Percentiles rank a stretch among this genome's conserved stretches.
These are phyloP conservation scores for Fusarium cyanostomum DNA, from an alignment of 2,329 filamentous ascomycete genomes.

Conservation along the genomic window DNA sequence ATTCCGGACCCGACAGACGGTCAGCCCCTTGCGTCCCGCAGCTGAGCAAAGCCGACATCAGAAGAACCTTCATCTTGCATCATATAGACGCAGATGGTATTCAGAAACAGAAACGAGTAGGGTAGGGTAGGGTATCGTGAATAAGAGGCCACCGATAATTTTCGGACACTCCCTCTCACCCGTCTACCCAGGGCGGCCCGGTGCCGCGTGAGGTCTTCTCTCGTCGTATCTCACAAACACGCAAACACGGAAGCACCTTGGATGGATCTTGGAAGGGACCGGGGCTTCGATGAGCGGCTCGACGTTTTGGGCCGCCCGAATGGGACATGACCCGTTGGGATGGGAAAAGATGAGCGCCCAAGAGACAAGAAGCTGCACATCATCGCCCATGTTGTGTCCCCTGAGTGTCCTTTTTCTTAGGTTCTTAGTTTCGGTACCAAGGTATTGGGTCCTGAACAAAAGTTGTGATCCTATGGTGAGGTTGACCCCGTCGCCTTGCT, in stretches of 20 bases:
- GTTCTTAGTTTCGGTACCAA: neutral
- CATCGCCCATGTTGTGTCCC: conserved; percentile 15
- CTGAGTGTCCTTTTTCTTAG: neutral
- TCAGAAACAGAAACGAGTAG: conserved; percentile 8
- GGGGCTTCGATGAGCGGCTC: conserved; percentile 7
- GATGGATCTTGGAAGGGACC: conserved; percentile 17
- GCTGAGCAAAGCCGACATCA: conserved; percentile 6
- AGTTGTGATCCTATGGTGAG: conserved; percentile 12
- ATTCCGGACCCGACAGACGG: conserved; percentile 6
- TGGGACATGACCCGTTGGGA: conserved; percentile 16
- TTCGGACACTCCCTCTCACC: conserved; percentile 37
- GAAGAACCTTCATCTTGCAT: conserved; percentile 35
- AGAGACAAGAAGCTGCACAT: conserved; percentile 6
- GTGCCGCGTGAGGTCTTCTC: conserved; percentile 8
- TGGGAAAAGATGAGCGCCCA: conserved; percentile 8
- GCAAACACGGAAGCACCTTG: conserved; percentile 23
- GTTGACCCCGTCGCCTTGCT: conserved; percentile 16
- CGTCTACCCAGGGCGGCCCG: conserved; percentile 1
- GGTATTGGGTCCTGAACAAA: neutral
- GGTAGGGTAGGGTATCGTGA: conserved; percentile 1
- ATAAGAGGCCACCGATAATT: conserved; percentile 27
- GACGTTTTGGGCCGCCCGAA: conserved; percentile 25
- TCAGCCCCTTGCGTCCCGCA: conserved; percentile 34
- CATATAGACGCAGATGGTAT: conserved; percentile 22
- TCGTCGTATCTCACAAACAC: conserved; percentile 36